Base-by-base conservation (phyloP, 2,329 filamentous ascomycete genomes). In the Colletotrichum navitas region DNA sequence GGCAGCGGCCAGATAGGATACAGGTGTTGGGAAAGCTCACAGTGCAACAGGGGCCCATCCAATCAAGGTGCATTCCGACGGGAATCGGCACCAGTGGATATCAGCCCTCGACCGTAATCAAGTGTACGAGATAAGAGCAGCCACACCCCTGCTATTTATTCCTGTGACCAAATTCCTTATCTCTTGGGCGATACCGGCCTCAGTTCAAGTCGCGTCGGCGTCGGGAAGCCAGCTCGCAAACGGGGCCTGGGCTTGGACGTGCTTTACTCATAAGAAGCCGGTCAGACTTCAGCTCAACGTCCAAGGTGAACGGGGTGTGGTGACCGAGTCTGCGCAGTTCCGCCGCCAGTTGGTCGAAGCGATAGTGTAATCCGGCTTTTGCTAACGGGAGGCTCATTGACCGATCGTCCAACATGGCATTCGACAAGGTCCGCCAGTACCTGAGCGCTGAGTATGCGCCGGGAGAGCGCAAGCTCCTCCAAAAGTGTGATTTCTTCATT, bases 401-500 rank as follows among this genome's bases (percentile, higher is more conserved):
- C 18, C 21, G 16, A 1, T 11, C 12, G 5, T 29, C 8, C 68
- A 63, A 29, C 6, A 72, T 72, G 69, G 45, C 59, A 8, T 47
- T 69, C 39, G 45, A 51, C 24, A 72, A 71, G 45, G 34, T 81
- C n/a, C 76, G 77, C 63, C 76, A 77, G 14, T 82, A 84, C 67
- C 73, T 83, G 54, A 74, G 78, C 61, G 74, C 70, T 29, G 75
- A 80, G 18, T 80, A 82, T 54, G 77, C 78, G 34, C 81, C 82
- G 0, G 81, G 80, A 2, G 83, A 85, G 76, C 78, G 80, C 41
- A 82, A 81, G 70, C 79, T 90, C 39, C 80, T 91, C 7, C 84
- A 82, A 51, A 90, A 89, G 80, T 87, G 90, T 59, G 89, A 91
- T 76, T 90, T 90, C 75, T 91, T 90, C 79, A 90, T 91, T 74